phyloP scores from a whole-genome alignment of 768 basidiomycete species.

The Tephrocybe sp. region DNA sequence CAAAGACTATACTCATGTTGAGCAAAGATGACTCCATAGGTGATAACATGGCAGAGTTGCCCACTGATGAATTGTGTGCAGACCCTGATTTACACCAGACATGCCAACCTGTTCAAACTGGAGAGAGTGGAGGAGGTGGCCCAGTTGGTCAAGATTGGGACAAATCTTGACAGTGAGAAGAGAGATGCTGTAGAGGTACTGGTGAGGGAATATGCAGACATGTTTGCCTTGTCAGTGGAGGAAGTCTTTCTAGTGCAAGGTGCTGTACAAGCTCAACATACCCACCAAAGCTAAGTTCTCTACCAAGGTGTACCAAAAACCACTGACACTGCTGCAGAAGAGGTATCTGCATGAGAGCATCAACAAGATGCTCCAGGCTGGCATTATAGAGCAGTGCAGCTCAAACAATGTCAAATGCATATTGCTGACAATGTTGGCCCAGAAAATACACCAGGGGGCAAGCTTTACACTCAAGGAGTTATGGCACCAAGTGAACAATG shows the following conservation, averaged over 20 bases:
- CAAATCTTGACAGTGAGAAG: constrained; percentile 25
- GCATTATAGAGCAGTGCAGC: no score
- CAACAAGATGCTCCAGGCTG: constrained; percentile 36
- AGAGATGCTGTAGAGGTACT: constrained; percentile 4
- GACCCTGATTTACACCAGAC: no score
- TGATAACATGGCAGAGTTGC: no score
- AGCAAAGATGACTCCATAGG: no score
- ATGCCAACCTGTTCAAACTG: no score
- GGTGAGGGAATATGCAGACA: constrained; percentile 33
- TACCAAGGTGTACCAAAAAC: constrained; percentile 31
- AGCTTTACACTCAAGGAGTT: constrained; percentile 33
- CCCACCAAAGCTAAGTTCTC: constrained; percentile 24
- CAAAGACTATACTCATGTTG: no score
- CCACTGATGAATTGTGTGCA: no score
- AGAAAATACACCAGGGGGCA: constrained; percentile 31
- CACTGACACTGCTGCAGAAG: constrained; percentile 30
- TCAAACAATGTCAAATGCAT: constrained; percentile 21
- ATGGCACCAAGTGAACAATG: constrained; percentile 28
- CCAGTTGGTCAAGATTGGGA: constrained; percentile 23
- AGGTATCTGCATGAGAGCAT: constrained; percentile 29
- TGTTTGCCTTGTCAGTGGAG: constrained; percentile 30
- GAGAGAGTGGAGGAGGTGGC: constrained; percentile 22
- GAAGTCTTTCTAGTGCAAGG: constrained; percentile 35
- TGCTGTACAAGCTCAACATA: constrained; percentile 34
- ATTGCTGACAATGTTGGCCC: constrained; percentile 29